Conservation (phyloP, 192 early-diverging fungal species). For the Entomortierella lignicola region DNA sequence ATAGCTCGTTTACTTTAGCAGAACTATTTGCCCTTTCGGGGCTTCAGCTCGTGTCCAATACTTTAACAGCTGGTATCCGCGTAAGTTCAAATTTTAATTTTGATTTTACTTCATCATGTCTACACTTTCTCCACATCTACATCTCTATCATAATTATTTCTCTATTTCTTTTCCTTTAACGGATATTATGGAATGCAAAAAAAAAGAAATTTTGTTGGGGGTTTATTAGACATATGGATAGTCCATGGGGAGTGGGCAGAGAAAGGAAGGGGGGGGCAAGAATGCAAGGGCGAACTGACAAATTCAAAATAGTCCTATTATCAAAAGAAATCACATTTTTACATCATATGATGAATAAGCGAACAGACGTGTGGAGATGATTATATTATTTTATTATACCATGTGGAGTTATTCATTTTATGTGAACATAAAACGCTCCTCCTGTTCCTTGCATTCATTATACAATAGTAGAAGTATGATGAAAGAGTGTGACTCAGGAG, state of each 20-base stretch:
- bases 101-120: not conserved
- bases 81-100: slow-evolving; percentile 49
- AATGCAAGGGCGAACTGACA: not conserved
- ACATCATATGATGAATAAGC: slow-evolving; percentile 2
- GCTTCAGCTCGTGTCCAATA: slow-evolving; percentile 82
- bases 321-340: not conserved
- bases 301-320: not conserved
- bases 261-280: not conserved
- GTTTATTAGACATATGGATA: too few relatives aligned
- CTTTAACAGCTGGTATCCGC: slow-evolving; percentile 73
- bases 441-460: not conserved
- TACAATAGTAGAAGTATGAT: too few relatives aligned
- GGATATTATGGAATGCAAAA: not conserved
- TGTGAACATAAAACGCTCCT: not conserved
- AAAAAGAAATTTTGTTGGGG: not conserved
- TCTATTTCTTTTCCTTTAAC: not conserved
- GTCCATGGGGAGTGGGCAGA: not conserved
- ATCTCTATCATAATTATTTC: too few relatives aligned
- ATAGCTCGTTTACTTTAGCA: slow-evolving; percentile 77
- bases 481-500: slow-evolving; percentile 17
- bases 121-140: not conserved
- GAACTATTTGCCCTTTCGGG: slow-evolving; percentile 82
- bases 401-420: too few relatives aligned
- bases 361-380: not conserved
- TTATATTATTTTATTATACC: too few relatives aligned